Percentiles rank a stretch among this genome's conserved stretches.
Conservation (phyloP, 192 early-diverging fungal genomes). For the Cladochytrium replicatum region DNA sequence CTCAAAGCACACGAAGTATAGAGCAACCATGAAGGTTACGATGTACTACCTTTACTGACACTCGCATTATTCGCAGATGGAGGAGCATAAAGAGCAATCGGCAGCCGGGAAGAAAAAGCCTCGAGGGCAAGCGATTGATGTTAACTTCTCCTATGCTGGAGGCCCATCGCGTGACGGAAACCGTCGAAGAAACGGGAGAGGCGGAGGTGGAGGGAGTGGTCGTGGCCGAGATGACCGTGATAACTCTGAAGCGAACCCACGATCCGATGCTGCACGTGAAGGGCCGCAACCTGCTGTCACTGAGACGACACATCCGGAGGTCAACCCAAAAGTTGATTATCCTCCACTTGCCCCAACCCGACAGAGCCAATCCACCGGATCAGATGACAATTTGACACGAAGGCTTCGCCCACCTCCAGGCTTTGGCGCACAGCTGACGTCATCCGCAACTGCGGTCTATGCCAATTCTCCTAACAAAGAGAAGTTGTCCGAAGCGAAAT, state of each 20-base stretch:
- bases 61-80: slow-evolving; percentile 9
- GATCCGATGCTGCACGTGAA: neutral
- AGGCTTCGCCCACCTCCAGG: slow-evolving; percentile 31
- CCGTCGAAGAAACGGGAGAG: slow-evolving; percentile 6
- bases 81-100: slow-evolving; percentile 15
- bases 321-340: too few relatives aligned
- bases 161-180: slow-evolving; percentile 10
- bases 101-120: slow-evolving; percentile 6
- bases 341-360: slow-evolving; percentile 3
- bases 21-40: too few relatives aligned
- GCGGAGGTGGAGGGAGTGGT: neutral
- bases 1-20: slow-evolving; percentile 77
- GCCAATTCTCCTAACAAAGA: neutral
- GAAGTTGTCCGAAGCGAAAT: slow-evolving; percentile 7
- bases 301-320: too few relatives aligned
- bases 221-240: neutral
- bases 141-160: slow-evolving; percentile 33
- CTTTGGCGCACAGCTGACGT: slow-evolving; percentile 28
- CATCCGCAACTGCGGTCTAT: neutral
- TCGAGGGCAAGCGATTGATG: slow-evolving; percentile 26
- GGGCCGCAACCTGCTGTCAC: neutral
- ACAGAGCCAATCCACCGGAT: neutral
- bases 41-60: slow-evolving; percentile 9
- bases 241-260: neutral
- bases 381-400: neutral